These are phyloP conservation scores for Paecilomyces dactylethromorphus DNA, from an alignment of 2,329 filamentous ascomycete genomes.

Conservation along the genomic window DNA sequence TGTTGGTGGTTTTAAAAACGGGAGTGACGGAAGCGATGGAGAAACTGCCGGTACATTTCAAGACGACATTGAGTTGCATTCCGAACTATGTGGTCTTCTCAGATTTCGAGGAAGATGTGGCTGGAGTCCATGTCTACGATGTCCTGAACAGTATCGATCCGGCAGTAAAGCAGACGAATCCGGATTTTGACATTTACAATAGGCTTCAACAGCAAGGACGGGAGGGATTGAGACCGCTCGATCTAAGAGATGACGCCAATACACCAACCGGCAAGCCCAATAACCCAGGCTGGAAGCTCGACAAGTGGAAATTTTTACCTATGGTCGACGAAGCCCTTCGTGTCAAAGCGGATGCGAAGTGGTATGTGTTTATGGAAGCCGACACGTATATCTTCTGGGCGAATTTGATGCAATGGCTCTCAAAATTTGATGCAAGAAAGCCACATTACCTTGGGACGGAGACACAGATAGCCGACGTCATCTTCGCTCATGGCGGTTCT, in stretches of 20 bases:
- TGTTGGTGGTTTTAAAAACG: slow-evolving; percentile 53
- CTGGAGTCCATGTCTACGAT: slow-evolving; percentile 45
- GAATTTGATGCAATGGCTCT: slow-evolving; percentile 49
- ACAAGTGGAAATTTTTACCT: slow-evolving; percentile 55
- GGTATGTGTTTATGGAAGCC: slow-evolving; percentile 55
- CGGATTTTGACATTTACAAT: slow-evolving; percentile 49
- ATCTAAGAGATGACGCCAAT: slow-evolving; percentile 32
- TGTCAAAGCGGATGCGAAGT: slow-evolving; percentile 43
- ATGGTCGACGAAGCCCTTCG: slow-evolving; percentile 46
- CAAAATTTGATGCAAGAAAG: slow-evolving; percentile 41
- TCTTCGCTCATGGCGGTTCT: slow-evolving; percentile 49
- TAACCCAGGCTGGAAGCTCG: slow-evolving; percentile 45
- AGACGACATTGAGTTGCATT: slow-evolving; percentile 50
- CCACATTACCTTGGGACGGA: slow-evolving; percentile 50
- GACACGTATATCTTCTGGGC: slow-evolving; percentile 53
- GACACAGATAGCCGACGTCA: slow-evolving; percentile 43
- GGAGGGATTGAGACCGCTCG: slow-evolving; percentile 32
- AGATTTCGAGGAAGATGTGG: slow-evolving; percentile 49
- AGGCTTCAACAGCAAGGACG: slow-evolving; percentile 39
- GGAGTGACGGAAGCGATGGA: slow-evolving; percentile 51
- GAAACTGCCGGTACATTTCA: slow-evolving; percentile 50
- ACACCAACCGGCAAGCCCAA: slow-evolving; percentile 37
- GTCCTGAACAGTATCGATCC: slow-evolving; percentile 41
- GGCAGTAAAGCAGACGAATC: slow-evolving; percentile 30
- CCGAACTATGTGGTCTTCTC: slow-evolving; percentile 53